Evolutionary conservation across 306 rosid genomes (phyloP), one percentile per base, ranked within the genome.

Genomic region (Rosa multiflora): DNA sequence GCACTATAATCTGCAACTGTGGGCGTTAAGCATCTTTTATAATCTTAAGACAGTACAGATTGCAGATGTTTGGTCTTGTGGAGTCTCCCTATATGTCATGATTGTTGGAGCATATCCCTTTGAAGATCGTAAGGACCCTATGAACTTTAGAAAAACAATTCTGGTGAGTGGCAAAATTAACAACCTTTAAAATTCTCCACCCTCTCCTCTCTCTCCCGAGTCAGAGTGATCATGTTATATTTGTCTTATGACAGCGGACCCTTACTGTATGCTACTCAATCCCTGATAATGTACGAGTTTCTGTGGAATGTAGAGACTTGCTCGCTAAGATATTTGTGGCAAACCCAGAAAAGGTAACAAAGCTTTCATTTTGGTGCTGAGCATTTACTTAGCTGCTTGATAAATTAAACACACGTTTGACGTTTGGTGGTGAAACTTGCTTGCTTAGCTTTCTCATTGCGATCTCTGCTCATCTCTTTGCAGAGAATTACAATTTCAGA

Each of bases 11-110:
- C 40, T 79, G 62, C 58, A 63, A 51, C 76, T 64, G 26, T 32
- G 17, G 10, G 68, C 18, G 20, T 66, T 10, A 26, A 40, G 53
- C 23, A 32, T 74, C 2, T 72, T 72, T 66, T 29, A 29, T 74
- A 18, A 71, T 73, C 43, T 61, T 48, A 35, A 71, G 59, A 62
- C 43, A 78, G 58, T 76, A 73, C 75, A 93, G 97, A 84, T 91
- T 83, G 93, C 98, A 82, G 98, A 93, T 85, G 94, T 93, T 83
- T 93, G 98, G 97, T 93, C 98, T 58, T 91, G 98, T 84, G 98
- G 98, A 62, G 98, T 93, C 74, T 89, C 97, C 76, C 86, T 93
- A 76, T 91, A 85, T 74, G 97, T 93, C 81, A 93, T 93, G 98
- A 77, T 93, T 67, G 85, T 91, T 29, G 98, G 98, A 39, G 87